Base-by-base conservation (phyloP, 345 rosid species). In the Populus nigra region DNA sequence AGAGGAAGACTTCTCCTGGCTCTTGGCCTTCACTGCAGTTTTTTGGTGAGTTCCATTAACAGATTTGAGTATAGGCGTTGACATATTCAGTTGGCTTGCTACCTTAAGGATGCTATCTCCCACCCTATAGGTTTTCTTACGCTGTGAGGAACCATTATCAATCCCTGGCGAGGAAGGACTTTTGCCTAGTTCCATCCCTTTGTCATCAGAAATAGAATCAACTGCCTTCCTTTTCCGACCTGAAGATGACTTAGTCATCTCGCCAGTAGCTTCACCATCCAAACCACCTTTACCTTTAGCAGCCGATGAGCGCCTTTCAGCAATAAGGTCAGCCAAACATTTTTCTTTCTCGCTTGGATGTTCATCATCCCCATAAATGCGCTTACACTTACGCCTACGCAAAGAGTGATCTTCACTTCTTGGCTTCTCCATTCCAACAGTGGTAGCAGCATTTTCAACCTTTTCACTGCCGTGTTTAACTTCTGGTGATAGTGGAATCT, bases 311-410 rank as follows among this genome's bases (percentile, higher is more conserved):
- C 78, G 82, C 81, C 72, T 86, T 80, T 84, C 88, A 69, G 88
- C 86, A 78, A 91, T 65, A 66, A 84, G 81, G 22, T 87, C 93
- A 15, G 80, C 87, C 87, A 94, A 85, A 72, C 90, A 88, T 82
- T 87, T 85, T 86, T 92, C 90, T 69, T 85, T 90, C 84, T 86
- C 79, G 68, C 72, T 74, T 2, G 76, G 75, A 78, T 41, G 69
- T 31, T 43, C 68, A 38, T 41, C 68, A 25, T 86, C 86, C 67
- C 75, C 84, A 35, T 76, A 83, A 29, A 39, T 78, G 79, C 78
- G 74, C 80, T 83, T 89, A 66, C 80, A 78, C 71, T 90, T 83
- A 15, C 33, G 73, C 73, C 89, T 83, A 17, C 23, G 73, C 73
- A 81, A 76, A 57, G 82, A 73, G 7, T 76, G 69, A 75, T 71